Evolutionary conservation across 371 early-diverging fungal species (phyloP).

Genomic region (Mortierella sp.): DNA sequence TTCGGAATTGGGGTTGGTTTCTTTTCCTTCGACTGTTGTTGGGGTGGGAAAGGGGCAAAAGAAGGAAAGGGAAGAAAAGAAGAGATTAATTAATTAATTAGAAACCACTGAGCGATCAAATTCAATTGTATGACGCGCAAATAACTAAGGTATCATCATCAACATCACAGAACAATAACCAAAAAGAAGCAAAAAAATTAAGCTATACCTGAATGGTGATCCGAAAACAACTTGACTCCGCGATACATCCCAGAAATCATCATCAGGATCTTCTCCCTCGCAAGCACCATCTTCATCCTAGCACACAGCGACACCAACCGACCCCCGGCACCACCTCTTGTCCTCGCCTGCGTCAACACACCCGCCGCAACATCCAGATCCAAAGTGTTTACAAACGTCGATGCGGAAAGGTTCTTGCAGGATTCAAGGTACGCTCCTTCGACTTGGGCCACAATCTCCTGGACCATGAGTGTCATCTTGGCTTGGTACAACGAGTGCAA

Average conservation of each 20-base stretch:
- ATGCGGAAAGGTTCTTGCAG: conserved; percentile 23
- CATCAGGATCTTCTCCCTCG: conserved; percentile 57
- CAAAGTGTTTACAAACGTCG: conserved; percentile 30
- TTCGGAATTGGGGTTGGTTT: not conserved
- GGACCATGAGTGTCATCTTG: conserved; percentile 36
- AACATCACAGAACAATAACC: no score
- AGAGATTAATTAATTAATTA: not conserved
- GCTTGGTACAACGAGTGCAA: conserved; percentile 30
- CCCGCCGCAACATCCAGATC: conserved; percentile 56
- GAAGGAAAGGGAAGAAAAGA: not conserved
- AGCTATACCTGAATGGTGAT: not conserved
- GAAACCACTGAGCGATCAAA: no score
- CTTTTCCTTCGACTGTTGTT: not conserved
- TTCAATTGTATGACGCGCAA: no score
- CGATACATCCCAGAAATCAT: conserved; percentile 43
- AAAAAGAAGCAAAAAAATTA: not conserved
- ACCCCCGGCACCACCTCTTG: conserved; percentile 37
- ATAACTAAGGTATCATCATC: no score
- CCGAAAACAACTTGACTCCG: conserved; percentile 46
- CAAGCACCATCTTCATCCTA: conserved; percentile 21
- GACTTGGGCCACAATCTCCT: conserved; percentile 28
- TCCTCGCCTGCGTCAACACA: conserved; percentile 38
- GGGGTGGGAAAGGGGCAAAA: not conserved
- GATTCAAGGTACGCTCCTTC: conserved; percentile 29
- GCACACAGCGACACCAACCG: conserved; percentile 43